Percentiles rank a stretch among this genome's conserved stretches.
phyloP scores from a whole-genome alignment of 164 flowering plant species.

The Berberis thunbergii region DNA sequence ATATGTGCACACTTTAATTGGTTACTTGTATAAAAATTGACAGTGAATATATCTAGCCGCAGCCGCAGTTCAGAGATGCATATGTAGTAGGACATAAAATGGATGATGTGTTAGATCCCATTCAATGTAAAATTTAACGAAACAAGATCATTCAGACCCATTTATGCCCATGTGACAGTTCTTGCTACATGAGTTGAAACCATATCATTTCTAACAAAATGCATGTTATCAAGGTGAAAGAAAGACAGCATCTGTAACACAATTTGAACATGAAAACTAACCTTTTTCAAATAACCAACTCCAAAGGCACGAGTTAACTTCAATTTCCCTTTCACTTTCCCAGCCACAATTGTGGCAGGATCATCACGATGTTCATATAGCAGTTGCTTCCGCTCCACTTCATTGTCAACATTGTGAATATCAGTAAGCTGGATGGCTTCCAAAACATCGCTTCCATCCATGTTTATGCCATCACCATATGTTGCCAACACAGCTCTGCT shows the following conservation, averaged over 20 bases:
- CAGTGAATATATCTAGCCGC: no score
- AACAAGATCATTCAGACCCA: no score
- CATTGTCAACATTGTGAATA: conserved; percentile 66
- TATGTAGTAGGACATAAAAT: no score
- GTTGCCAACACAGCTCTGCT: conserved; percentile 89
- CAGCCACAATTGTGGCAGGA: conserved; percentile 42
- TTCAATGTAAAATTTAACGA: no score
- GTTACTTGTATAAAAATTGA: no score
- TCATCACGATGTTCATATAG: conserved; percentile 69
- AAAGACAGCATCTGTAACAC: background rate
- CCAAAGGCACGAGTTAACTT: conserved; percentile 94
- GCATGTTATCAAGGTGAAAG: background rate
- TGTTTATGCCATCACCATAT: conserved; percentile 14
- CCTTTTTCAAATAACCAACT: conserved; percentile 91
- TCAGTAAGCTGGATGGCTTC: conserved; percentile 74
- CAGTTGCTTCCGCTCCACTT: conserved; percentile 48
- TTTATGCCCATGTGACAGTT: no score
- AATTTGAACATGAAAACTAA: conserved; percentile 9
- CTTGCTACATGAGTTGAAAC: no score
- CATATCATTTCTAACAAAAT: background rate
- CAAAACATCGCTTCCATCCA: conserved; percentile 17
- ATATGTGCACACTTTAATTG: no score
- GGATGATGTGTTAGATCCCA: no score
- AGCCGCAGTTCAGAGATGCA: no score
- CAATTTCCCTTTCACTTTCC: conserved; percentile 88